Evolutionary conservation across 179 eudicot species (phyloP).

Genomic region (Spinacia oleracea): DNA sequence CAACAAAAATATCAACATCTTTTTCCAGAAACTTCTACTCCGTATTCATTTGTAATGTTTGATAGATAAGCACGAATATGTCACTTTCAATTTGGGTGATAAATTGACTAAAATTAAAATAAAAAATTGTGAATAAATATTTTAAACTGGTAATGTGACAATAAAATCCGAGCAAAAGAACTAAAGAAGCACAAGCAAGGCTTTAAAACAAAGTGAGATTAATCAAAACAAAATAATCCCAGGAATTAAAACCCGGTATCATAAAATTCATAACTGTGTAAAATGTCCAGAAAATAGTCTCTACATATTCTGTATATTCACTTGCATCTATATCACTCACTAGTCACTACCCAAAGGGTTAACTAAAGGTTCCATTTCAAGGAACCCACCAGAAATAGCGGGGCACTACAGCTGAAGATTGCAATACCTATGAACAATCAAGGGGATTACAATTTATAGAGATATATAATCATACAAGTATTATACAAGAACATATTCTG

Average conservation of each 20-base stretch:
- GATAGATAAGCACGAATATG: neutral
- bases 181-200: neutral
- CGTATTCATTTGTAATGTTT: neutral
- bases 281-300: constrained; percentile 10
- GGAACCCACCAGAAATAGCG: constrained; percentile 14
- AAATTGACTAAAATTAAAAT: neutral
- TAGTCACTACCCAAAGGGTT: constrained; percentile 11
- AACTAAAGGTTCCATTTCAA: constrained; percentile 8
- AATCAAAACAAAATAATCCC: neutral
- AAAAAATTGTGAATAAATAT: too few relatives aligned
- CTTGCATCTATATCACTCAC: constrained; percentile 24
- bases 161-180: neutral
- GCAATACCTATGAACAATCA: constrained; percentile 25
- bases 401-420: constrained; percentile 13
- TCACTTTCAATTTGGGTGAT: neutral
- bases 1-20: too few relatives aligned
- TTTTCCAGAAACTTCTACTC: too few relatives aligned
- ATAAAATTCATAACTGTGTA: neutral
- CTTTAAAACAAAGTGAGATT: neutral
- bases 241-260: neutral
- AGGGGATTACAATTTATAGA: constrained; percentile 2
- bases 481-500: constrained; percentile 13
- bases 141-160: too few relatives aligned
- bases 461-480: constrained; percentile 24
- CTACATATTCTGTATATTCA: constrained; percentile 26